Evolutionary conservation across 1,139 yeast genomes (phyloP).

Genomic region (Pichia sp.): DNA sequence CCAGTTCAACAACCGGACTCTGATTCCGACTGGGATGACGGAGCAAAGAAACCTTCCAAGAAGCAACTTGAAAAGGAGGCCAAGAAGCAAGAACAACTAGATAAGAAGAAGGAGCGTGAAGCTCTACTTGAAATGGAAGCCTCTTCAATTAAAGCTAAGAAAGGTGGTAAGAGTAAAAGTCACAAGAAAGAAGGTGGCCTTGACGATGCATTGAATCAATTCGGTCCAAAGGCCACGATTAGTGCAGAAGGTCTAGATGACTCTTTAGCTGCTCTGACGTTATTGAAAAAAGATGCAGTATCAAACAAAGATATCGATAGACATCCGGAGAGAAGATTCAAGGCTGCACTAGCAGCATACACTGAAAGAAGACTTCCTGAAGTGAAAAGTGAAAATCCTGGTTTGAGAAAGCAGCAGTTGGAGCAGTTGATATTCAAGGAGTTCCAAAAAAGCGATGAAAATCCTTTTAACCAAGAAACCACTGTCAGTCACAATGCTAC

Average conservation of each 20-base stretch:
- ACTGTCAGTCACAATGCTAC: slow-evolving; percentile 61
- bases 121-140: slow-evolving; percentile 54
- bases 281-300: slow-evolving; percentile 54
- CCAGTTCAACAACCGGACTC: slow-evolving; percentile 41
- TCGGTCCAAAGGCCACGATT: slow-evolving; percentile 38
- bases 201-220: slow-evolving; percentile 37
- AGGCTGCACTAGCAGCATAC: slow-evolving; percentile 71
- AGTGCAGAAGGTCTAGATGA: slow-evolving; percentile 73
- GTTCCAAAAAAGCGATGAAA: slow-evolving; percentile 74
- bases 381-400: slow-evolving; percentile 71
- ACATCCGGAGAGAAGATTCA: slow-evolving; percentile 86
- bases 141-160: slow-evolving; percentile 55
- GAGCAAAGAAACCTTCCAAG: slow-evolving; percentile 64
- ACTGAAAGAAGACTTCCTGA: slow-evolving; percentile 74
- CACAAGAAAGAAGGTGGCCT: slow-evolving; percentile 60
- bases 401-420: slow-evolving; percentile 72
- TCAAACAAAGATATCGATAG: slow-evolving; percentile 66
- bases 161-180: slow-evolving; percentile 72
- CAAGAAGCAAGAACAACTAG: slow-evolving; percentile 60
- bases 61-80: slow-evolving; percentile 63
- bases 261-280: slow-evolving; percentile 72
- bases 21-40: slow-evolving; percentile 67
- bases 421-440: slow-evolving; percentile 74
- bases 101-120: slow-evolving; percentile 63
- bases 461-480: slow-evolving; percentile 80